These are phyloP conservation scores for Macadamia integrifolia DNA, from an alignment of 164 flowering plant genomes.

Conservation along the genomic window DNA sequence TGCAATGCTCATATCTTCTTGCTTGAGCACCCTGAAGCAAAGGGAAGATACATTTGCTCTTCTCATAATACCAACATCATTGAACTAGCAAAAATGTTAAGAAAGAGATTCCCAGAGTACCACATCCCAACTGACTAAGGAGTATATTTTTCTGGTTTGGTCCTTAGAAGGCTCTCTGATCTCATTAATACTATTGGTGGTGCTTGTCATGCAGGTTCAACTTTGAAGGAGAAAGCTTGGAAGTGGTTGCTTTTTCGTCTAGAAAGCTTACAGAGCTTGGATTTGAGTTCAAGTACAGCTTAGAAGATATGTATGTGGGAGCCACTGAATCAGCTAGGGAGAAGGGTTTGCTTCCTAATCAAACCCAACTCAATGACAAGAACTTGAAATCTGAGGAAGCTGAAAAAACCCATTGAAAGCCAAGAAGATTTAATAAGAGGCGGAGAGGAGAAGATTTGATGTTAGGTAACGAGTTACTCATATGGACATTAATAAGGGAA, in stretches of 20 bases:
- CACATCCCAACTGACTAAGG: not conserved
- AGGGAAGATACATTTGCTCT: not conserved
- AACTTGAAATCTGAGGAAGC: too few species aligned
- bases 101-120: not conserved
- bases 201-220: constrained; percentile 34
- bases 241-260: constrained; percentile 38
- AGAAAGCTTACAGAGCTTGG: constrained; percentile 50
- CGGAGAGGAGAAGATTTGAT: too few species aligned
- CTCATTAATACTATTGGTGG: too few species aligned
- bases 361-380: too few species aligned
- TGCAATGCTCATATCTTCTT: not conserved
- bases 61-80: not conserved
- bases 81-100: not conserved
- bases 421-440: too few species aligned
- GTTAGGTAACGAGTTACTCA: too few species aligned
- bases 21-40: not conserved
- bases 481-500: too few species aligned
- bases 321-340: constrained; percentile 54
- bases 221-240: constrained; percentile 38
- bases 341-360: constrained; percentile 43
- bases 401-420: too few species aligned
- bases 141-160: too few species aligned
- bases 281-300: constrained; percentile 9
- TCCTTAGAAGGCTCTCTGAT: too few species aligned
- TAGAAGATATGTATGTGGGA: constrained; percentile 60